Base-by-base conservation (phyloP, 805 yeast genomes). In the Kazachstania bromeliacearum region DNA sequence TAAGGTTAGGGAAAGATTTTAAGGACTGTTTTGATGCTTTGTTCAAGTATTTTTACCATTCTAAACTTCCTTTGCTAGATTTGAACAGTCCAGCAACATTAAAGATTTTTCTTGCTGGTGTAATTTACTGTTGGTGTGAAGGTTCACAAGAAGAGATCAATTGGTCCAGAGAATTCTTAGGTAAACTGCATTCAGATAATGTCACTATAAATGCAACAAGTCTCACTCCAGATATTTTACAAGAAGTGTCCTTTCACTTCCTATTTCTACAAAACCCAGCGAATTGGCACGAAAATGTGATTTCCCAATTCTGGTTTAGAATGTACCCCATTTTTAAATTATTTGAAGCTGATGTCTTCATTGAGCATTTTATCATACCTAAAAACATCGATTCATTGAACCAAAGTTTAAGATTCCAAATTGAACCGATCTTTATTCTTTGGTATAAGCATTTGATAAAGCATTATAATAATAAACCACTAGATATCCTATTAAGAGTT, bases 401-500 rank as follows among this genome's bases (percentile, higher is more conserved):
- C 35, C 51, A 50, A 44, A 45, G 54, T 8, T 51, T 48, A 30
- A 50, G 41, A 31, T 53, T 43, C 34, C 58, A 51, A 10, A 51
- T 48, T 34, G 62, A 55, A 31, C 47, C 55, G 23, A 56, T 52
- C 13, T 62, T 44, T 52, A 57, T 46, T 30, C 43, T 57, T 17
- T 57, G 60, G 61, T 56, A 54, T 24, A 49, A 47, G 30, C 60
- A 56, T 38, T 29, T 55, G 20, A 43, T 50, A 2, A 48, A 47
- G 28, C 30, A 41, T 0, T 59, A 51, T 26, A 59, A 56, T 5
- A 49, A 54, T n/a, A 50, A 50, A 23, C 60, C 66, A 9, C 31
- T 80, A 22, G 80, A 81, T 0, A 57, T 67, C 13, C 53, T 80
- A 3, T 57, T 85, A n/a, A 61, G 73, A 37, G 71, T 73, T 3